Conservation (phyloP, 768 basidiomycete genomes). For the Phaeotremella skinneri region DNA sequence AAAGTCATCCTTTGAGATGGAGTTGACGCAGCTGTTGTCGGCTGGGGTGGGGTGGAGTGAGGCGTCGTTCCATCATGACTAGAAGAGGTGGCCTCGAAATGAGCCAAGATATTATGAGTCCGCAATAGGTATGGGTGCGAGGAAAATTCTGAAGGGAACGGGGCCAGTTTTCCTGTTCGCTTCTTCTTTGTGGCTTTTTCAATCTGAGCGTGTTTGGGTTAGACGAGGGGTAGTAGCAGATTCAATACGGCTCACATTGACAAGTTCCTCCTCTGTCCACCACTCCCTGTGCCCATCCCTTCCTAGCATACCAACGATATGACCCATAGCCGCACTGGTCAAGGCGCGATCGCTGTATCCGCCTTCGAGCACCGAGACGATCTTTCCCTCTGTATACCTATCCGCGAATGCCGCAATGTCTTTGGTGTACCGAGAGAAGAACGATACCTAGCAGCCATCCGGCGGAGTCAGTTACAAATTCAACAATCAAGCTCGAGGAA, state of each 20-base stretch:
- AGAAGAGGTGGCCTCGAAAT: conserved; percentile 27
- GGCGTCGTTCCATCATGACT: not conserved
- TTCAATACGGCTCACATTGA: conserved; percentile 28
- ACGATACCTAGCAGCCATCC: conserved; percentile 56
- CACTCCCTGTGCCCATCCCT: conserved; percentile 25
- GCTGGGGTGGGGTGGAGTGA: not conserved
- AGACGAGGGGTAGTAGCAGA: not conserved
- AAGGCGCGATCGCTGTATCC: conserved; percentile 91
- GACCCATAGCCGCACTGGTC: conserved; percentile 76
- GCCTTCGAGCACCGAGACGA: conserved; percentile 90
- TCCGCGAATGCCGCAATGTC: conserved; percentile 69
- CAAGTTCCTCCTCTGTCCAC: conserved; percentile 37
- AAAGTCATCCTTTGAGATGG: conserved; percentile 34
- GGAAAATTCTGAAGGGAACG: conserved; percentile 34
- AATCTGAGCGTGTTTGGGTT: conserved; percentile 26
- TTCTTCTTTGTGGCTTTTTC: conserved; percentile 47
- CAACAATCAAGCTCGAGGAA: not conserved
- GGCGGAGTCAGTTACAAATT: not conserved
- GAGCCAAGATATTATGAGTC: conserved; percentile 32
- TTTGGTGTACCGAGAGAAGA: conserved; percentile 76
- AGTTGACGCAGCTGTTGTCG: not conserved
- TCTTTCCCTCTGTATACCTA: conserved; percentile 62
- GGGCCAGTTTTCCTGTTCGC: conserved; percentile 40
- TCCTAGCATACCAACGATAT: conserved; percentile 64
- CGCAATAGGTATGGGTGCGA: conserved; percentile 26